Evolutionary conservation across 306 rosid genomes (phyloP).

Genomic region (Quercus wislizeni): DNA sequence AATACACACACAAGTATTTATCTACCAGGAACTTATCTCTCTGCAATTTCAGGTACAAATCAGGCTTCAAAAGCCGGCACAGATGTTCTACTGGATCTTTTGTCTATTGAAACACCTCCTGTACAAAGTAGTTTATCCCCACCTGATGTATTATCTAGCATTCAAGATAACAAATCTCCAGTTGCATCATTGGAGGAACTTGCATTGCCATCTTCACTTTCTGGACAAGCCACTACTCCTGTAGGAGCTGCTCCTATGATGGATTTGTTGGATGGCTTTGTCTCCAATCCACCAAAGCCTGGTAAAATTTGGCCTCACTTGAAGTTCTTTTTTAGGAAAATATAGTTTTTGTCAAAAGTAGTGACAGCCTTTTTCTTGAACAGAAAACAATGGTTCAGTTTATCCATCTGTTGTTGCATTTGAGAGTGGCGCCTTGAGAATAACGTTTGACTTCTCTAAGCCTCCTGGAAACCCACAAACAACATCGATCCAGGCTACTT

Average conservation of each 20-base stretch:
- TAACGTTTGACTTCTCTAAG: slow-evolving; percentile 77
- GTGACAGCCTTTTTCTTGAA: slow-evolving; percentile 28
- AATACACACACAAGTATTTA: neutral
- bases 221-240: slow-evolving; percentile 49
- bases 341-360: neutral
- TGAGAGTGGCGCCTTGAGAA: slow-evolving; percentile 84
- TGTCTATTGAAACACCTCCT: slow-evolving; percentile 62
- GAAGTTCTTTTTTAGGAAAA: slow-evolving; percentile 2
- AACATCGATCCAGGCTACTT: slow-evolving; percentile 67
- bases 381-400: slow-evolving; percentile 71
- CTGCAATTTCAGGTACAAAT: slow-evolving; percentile 42
- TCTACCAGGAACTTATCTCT: neutral
- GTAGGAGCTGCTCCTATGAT: slow-evolving; percentile 55
- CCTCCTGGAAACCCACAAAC: slow-evolving; percentile 78
- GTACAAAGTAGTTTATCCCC: slow-evolving; percentile 45
- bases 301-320: slow-evolving; percentile 29
- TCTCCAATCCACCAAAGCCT: slow-evolving; percentile 47
- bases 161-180: slow-evolving; percentile 47
- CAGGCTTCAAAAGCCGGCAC: slow-evolving; percentile 64
- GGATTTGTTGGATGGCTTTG: slow-evolving; percentile 78
- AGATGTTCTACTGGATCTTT: slow-evolving; percentile 76
- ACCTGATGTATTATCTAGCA: slow-evolving; percentile 50
- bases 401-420: slow-evolving; percentile 80
- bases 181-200: slow-evolving; percentile 65
- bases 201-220: slow-evolving; percentile 52